Evolutionary conservation across 371 early-diverging fungal species (phyloP), one percentile per base, ranked within the genome.

Genomic region (Coemansia sp.): DNA sequence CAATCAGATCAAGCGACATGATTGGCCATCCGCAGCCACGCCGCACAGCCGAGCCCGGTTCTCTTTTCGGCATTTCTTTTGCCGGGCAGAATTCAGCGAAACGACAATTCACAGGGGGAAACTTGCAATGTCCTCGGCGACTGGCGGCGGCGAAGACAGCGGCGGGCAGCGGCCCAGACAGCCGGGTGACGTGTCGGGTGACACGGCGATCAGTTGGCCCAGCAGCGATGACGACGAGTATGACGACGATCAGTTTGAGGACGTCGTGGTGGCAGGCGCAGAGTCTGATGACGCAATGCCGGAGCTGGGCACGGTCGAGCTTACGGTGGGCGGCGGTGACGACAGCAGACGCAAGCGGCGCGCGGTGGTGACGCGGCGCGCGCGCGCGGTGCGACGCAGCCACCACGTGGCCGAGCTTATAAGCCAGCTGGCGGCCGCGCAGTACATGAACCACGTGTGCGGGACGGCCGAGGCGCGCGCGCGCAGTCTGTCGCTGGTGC

Each of bases 281-380:
- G 59, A 55, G 9, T 59, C 57, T 3, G 64, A 63, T 20, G 62
- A 55, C 61, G 41, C 50, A 2, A 34, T 74, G 62, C 75, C 73
- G 4, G 75, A 65, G 53, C 66, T 74, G 4, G 73, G 75, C 32
- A 74, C 75, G 4, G 59, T 74, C 10, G 75, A 74, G 47, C 55
- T 74, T 11, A 66, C 66, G 1, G 38, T 65, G 0, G 71, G 70
- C 50, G 69, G 51, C 1, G 35, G 26, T 8, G 34, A 35, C 31
- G 51, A 31, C 13, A 31, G 5, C 10, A n/a, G 14, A 6, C 57
- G 36, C 20, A 52, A 45, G 36, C 57, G 63, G 8, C 73, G 57
- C 5, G 55, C 62, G 4, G 51, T 42, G 11, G 73, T 74, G 20
- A 74, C 73, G 10, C 42, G 26, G 35, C 66, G 73, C n/a, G 65